Percentiles rank a stretch among this genome's conserved stretches.
phyloP scores from a whole-genome alignment of 305 asterid species.

The Salvia sclarea region DNA sequence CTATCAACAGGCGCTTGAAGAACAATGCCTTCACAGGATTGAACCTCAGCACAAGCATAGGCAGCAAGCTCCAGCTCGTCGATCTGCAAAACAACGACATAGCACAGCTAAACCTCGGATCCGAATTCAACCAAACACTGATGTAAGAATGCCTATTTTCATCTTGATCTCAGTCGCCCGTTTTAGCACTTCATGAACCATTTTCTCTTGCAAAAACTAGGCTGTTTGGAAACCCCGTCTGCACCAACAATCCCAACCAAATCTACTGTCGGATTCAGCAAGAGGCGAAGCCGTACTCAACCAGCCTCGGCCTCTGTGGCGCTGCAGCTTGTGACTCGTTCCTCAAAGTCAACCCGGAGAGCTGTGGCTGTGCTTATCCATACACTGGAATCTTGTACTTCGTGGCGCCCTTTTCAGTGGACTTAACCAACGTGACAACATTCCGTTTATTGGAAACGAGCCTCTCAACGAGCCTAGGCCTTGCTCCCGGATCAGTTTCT shows the following conservation, averaged over 20 bases:
- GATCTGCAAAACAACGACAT: constrained; percentile 76
- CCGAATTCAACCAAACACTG: constrained; percentile 60
- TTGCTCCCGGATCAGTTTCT: constrained; percentile 82
- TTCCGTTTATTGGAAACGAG: constrained; percentile 86
- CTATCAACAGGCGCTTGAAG: constrained; percentile 60
- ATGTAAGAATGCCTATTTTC: too few species aligned
- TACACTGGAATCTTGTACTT: constrained; percentile 81
- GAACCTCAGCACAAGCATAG: constrained; percentile 54
- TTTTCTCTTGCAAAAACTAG: constrained; percentile 44
- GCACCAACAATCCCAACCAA: constrained; percentile 56
- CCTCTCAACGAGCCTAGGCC: constrained; percentile 71
- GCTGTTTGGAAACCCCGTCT: constrained; percentile 85
- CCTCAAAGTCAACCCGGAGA: constrained; percentile 70
- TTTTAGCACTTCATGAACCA: neutral
- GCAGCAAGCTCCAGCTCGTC: constrained; percentile 61
- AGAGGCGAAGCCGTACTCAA: constrained; percentile 63
- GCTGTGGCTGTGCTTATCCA: constrained; percentile 86
- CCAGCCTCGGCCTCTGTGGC: constrained; percentile 79
- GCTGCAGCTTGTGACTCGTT: constrained; percentile 56
- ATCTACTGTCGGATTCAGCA: constrained; percentile 77
- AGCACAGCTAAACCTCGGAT: constrained; percentile 57
- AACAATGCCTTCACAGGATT: constrained; percentile 63
- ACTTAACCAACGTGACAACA: constrained; percentile 61
- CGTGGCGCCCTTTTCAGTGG: constrained; percentile 84
- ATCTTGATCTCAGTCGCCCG: neutral